Evolutionary conservation across 2,329 filamentous ascomycete genomes (phyloP), one percentile per base, ranked within the genome.

Genomic region (Alternaria brassicae): DNA sequence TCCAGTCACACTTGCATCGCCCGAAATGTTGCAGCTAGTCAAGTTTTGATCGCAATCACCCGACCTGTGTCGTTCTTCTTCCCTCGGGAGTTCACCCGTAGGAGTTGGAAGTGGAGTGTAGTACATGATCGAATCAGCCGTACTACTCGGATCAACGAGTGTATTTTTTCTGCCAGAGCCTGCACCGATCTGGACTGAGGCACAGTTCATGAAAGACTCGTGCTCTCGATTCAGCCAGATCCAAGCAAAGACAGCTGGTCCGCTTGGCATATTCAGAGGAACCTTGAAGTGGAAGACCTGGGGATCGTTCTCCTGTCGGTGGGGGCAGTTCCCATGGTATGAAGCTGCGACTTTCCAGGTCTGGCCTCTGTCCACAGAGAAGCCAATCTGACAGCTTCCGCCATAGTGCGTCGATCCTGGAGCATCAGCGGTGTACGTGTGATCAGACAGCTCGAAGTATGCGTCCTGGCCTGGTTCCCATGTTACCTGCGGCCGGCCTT

Each of bases 191-290:
- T 74, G 72, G 30, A 82, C 77, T 9, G 73, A 69, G 6, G 80
- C 78, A 56, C 79, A 82, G 56, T 78, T 79, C 77, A 80, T 80
- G 57, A 77, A 78, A 62, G 79, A 77, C 59, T 82, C 79, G 54
- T 79, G 70, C 69, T 82, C 78, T 15, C 80, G 75, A 53, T 82
- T 82, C 57, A 80, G 68, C 81, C 79, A 82, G 5, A 77, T 78
- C 80, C 78, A 82, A 6, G 76, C 77, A 62, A 82, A 82, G 25
- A 82, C 58, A 13, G 74, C 77, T 32, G 57, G 50, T 17, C 68
- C 56, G 5, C 77, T 77, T 5, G 73, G 75, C 37, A 81, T 65
- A 52, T 81, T 79, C 13, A 56, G 59, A 0, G 80, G 80, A 6
- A 82, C 74, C 1, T 60, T 74, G 60, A 83, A 80, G 8, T 77